Evolutionary conservation across 2,329 filamentous ascomycete genomes (phyloP).

Genomic region (Trichoderma aggressivum): DNA sequence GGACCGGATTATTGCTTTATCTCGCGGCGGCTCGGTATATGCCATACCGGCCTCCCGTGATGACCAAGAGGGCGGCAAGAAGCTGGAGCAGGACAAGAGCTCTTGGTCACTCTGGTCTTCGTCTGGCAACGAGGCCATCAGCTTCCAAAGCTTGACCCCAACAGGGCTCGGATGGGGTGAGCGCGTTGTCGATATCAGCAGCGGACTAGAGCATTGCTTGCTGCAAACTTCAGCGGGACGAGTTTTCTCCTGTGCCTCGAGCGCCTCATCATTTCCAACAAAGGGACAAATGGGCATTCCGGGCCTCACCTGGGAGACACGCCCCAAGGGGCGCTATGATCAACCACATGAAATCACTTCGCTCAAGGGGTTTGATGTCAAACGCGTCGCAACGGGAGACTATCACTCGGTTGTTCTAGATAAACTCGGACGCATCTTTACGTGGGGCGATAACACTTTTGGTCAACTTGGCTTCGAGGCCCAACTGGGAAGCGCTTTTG

Average conservation of each 20-base stretch:
- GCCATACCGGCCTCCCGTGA: constrained; percentile 73
- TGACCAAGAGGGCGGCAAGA: constrained; percentile 65
- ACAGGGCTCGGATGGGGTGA: constrained; percentile 63
- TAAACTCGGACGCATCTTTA: constrained; percentile 71
- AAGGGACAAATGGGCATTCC: constrained; percentile 86
- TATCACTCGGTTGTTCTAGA: constrained; percentile 80
- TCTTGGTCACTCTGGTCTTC: constrained; percentile 71
- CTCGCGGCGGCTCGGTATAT: constrained; percentile 73
- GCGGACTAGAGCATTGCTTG: constrained; percentile 81
- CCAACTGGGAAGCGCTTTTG: constrained; percentile 55
- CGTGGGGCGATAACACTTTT: constrained; percentile 85
- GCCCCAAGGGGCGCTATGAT: constrained; percentile 75
- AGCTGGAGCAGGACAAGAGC: constrained; percentile 51
- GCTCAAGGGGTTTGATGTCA: constrained; percentile 67
- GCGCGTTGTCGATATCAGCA: constrained; percentile 68
- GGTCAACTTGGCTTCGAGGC: constrained; percentile 88
- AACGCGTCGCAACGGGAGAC: constrained; percentile 78
- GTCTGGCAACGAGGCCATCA: constrained; percentile 44
- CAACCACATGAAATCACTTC: constrained; percentile 74
- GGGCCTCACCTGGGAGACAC: constrained; percentile 73
- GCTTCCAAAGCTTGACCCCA: constrained; percentile 71
- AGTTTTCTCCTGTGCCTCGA: constrained; percentile 83
- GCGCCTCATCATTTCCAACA: constrained; percentile 71
- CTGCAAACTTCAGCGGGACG: constrained; percentile 81
- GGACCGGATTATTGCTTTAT: constrained; percentile 79